phyloP scores from a whole-genome alignment of 2,329 filamentous ascomycete species.

The Aspergillus jensenii region DNA sequence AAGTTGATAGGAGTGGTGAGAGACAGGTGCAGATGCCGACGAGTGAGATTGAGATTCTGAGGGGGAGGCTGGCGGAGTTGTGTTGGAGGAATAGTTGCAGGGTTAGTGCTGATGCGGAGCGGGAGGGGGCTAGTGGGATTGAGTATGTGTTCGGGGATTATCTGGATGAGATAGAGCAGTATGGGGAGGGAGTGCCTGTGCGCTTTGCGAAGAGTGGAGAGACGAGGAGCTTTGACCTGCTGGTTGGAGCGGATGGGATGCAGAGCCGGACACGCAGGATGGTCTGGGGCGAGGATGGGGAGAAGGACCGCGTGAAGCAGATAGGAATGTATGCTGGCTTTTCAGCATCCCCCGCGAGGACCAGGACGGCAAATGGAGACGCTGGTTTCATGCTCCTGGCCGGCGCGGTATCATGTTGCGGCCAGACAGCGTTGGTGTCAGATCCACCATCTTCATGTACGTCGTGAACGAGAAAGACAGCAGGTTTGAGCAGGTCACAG shows the following conservation, averaged over 20 bases:
- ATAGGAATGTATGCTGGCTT: conserved; percentile 25
- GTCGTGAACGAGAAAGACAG: conserved; percentile 12
- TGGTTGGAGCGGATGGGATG: conserved; percentile 59
- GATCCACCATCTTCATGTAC: conserved; percentile 15
- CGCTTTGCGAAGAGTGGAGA: background rate
- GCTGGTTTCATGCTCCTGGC: conserved; percentile 19
- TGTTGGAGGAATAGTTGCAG: background rate
- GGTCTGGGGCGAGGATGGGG: conserved; percentile 31
- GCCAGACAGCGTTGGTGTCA: conserved; percentile 20
- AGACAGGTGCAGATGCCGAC: background rate
- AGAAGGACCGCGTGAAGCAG: conserved; percentile 15
- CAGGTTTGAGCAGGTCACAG: background rate
- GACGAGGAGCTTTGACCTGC: conserved; percentile 47
- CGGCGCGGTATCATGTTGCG: conserved; percentile 24
- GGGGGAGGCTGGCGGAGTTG: background rate
- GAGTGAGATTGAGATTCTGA: background rate
- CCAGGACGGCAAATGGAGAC: conserved; percentile 20
- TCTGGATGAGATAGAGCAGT: background rate
- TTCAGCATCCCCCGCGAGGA: conserved; percentile 26
- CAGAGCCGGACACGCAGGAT: conserved; percentile 50
- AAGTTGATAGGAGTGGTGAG: background rate
- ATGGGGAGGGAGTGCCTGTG: background rate
- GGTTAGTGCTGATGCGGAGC: background rate
- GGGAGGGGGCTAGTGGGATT: background rate
- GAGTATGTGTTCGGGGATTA: background rate